Percentiles rank a stretch among this genome's conserved stretches.
Conservation (phyloP, 2,329 filamentous ascomycete genomes). For the Penicillium aurantiogriseum region DNA sequence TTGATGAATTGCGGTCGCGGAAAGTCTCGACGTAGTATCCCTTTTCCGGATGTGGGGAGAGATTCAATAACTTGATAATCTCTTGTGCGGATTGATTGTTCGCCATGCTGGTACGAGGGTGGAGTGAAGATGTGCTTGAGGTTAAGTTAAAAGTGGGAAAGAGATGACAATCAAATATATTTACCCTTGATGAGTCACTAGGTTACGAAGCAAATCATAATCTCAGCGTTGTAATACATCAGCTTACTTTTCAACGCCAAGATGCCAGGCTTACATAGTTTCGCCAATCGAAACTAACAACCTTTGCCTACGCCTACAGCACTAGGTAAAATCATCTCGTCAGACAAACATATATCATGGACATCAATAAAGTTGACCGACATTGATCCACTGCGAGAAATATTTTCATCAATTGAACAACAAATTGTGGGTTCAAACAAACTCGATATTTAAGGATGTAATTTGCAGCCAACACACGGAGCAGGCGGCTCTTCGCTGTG, state of each 20-base stretch:
- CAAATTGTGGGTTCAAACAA: too few relatives aligned
- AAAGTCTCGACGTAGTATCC: conserved; percentile 52
- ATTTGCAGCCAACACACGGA: too few relatives aligned
- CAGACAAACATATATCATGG: too few relatives aligned
- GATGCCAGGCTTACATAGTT: neutral
- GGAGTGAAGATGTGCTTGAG: neutral
- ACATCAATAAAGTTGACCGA: too few relatives aligned
- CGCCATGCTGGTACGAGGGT: neutral
- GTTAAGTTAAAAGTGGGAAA: neutral
- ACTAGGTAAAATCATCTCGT: too few relatives aligned
- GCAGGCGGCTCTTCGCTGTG: too few relatives aligned
- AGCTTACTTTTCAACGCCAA: neutral
- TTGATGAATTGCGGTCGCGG: conserved; percentile 36
- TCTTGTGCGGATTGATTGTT: conserved; percentile 37
- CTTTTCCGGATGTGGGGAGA: conserved; percentile 50
- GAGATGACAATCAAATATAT: neutral
- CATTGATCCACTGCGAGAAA: too few relatives aligned
- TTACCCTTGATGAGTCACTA: neutral
- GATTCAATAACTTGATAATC: conserved; percentile 45
- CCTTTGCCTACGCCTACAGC: too few relatives aligned
- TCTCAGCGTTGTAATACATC: too few relatives aligned
- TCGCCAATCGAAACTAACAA: too few relatives aligned
- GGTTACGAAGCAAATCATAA: neutral
- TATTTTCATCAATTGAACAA: too few relatives aligned
- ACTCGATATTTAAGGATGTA: too few relatives aligned